A percentile compares a stretch with the other conserved stretches of the same genome.
phyloP scores from a whole-genome alignment of 768 basidiomycete genomes.

The Dendrothele bispora region DNA sequence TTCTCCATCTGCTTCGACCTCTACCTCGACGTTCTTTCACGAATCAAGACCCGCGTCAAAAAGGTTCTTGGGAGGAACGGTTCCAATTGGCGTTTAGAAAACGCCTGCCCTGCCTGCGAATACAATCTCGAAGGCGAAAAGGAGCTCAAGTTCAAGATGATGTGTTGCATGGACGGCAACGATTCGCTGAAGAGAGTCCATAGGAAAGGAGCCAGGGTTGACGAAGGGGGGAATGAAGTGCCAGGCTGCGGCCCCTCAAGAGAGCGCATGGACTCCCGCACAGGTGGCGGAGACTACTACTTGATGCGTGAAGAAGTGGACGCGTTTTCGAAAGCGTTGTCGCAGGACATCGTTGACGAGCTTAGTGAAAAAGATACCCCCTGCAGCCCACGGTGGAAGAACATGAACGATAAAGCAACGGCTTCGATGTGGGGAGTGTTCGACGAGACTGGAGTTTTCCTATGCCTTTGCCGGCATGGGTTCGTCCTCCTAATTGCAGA shows the following conservation, averaged over 20 bases:
- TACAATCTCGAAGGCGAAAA: conserved; percentile 21
- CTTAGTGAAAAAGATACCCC: background rate
- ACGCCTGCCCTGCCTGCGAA: conserved; percentile 25
- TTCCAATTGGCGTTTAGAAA: conserved; percentile 20
- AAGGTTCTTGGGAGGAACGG: conserved; percentile 13
- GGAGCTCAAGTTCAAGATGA: conserved; percentile 9
- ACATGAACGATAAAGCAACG: conserved; percentile 7
- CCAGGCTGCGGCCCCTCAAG: background rate
- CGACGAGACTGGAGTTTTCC: conserved; percentile 8
- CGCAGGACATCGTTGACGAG: background rate
- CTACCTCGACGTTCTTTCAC: conserved; percentile 20
- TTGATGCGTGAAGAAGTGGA: conserved; percentile 8
- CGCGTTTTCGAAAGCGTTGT: background rate
- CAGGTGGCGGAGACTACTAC: conserved; percentile 7
- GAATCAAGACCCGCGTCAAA: conserved; percentile 11
- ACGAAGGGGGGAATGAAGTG: background rate
- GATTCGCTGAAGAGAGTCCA: conserved; percentile 2
- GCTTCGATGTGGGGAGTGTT: conserved; percentile 3
- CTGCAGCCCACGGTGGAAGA: conserved; percentile 11
- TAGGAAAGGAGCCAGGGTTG: background rate
- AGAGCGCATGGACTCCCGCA: conserved; percentile 1
- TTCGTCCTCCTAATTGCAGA: conserved; percentile 1
- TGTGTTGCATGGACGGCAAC: conserved; percentile 8
- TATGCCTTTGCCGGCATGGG: conserved; percentile 7
- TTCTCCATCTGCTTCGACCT: conserved; percentile 24